These are phyloP conservation scores for Microstegium vimineum DNA, from an alignment of 176 grass and related monocot genomes.

Conservation along the genomic window DNA sequence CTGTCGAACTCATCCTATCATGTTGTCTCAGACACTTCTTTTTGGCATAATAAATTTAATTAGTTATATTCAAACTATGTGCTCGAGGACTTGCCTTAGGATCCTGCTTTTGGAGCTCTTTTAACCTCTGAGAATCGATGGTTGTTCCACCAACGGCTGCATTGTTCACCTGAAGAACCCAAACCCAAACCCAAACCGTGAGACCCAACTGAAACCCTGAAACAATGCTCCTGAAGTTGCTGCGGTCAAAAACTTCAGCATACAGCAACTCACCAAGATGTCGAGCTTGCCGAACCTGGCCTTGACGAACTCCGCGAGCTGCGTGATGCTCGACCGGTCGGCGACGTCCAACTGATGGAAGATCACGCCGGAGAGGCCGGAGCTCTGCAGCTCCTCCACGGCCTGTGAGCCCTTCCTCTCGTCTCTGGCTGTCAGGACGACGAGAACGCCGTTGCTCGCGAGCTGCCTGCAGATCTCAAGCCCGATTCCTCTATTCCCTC, in stretches of 20 bases:
- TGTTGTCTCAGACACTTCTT: neutral
- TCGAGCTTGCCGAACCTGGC: slow-evolving; percentile 41
- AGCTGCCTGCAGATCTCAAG: slow-evolving; percentile 55
- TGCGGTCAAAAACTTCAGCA: neutral
- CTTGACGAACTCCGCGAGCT: slow-evolving; percentile 36
- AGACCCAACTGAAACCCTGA: neutral
- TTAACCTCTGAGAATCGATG: slow-evolving; percentile 17
- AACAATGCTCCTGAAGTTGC: neutral
- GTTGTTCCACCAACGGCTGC: slow-evolving; percentile 23
- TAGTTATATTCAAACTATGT: neutral
- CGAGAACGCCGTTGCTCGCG: slow-evolving; percentile 25
- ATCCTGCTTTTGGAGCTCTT: slow-evolving; percentile 8
- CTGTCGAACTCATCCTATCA: neutral
- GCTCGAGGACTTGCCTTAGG: neutral
- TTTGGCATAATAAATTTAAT: no score
- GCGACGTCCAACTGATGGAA: slow-evolving; percentile 47
- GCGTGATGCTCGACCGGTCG: slow-evolving; percentile 13
- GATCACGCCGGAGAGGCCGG: slow-evolving; percentile 19
- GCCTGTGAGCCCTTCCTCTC: slow-evolving; percentile 38
- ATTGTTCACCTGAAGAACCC: slow-evolving; percentile 36
- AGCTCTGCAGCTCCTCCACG: slow-evolving; percentile 1
- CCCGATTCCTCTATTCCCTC: slow-evolving; percentile 45
- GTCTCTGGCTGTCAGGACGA: slow-evolving; percentile 44
- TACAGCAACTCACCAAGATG: slow-evolving; percentile 10
- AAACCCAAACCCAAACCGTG: neutral